Evolutionary conservation across 192 early-diverging fungal genomes (phyloP).

Genomic region (Coemansia sp.): DNA sequence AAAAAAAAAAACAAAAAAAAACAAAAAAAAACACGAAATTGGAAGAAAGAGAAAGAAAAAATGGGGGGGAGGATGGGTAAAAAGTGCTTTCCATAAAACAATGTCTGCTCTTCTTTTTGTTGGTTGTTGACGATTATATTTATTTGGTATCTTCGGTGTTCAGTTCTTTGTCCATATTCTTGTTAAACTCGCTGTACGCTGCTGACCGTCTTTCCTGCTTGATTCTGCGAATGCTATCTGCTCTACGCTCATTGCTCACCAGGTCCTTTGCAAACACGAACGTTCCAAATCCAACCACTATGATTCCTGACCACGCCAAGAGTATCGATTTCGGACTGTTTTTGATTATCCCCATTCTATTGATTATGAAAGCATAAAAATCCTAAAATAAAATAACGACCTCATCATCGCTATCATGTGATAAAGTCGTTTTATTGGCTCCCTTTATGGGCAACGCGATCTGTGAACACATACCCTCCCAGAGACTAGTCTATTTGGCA

Average conservation of each 20-base stretch:
- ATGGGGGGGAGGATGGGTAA: no score
- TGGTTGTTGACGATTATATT: no score
- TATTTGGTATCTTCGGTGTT: background rate
- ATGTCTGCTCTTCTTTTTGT: no score
- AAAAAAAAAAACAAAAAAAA: conserved; percentile 4
- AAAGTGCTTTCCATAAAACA: no score
- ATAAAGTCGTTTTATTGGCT: no score
- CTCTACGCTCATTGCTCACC: conserved; percentile 44
- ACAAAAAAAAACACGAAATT: background rate
- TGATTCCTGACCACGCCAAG: conserved; percentile 33
- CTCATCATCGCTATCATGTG: background rate
- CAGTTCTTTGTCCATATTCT: conserved; percentile 7
- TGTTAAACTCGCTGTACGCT: conserved; percentile 33
- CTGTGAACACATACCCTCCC: no score
- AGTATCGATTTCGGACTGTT: conserved; percentile 50
- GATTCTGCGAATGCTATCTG: conserved; percentile 48
- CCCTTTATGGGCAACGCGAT: no score
- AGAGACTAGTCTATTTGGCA: no score
- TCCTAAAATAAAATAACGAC: conserved; percentile 4
- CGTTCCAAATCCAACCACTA: conserved; percentile 34
- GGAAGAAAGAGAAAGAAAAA: background rate
- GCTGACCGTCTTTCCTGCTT: conserved; percentile 36
- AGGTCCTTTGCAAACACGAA: conserved; percentile 46
- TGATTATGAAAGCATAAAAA: no score
- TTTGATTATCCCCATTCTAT: conserved; percentile 40